Base-by-base conservation (phyloP, 2,329 filamentous ascomycete genomes). In the Orbilia brochopaga region DNA sequence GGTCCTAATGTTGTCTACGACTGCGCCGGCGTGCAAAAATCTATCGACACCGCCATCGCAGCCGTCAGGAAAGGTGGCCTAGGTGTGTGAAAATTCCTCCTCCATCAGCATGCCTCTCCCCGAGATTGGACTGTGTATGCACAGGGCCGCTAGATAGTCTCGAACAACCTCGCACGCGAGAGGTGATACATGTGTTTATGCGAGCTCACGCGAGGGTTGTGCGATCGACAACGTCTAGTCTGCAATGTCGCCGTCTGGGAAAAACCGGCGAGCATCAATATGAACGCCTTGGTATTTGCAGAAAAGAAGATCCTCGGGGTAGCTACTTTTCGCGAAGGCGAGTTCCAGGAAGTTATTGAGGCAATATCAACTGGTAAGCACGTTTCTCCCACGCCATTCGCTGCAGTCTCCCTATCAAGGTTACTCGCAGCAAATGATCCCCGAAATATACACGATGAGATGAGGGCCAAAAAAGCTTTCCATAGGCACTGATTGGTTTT, bases 211-310 rank as follows among this genome's bases (percentile, higher is more conserved):
- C 5, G 50, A 11, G 24, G 52, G 19, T 54, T 8, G 27, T 8
- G 27, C 27, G 8, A 32, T 32, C 27, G 27, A 52, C 8, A 23
- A 57, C 23, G 15, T 10, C 19, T 40, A 70, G 66, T 70, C 32
- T 70, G 66, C 40, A 70, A 70, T 48, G 66, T 70, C 37, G 54
- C 66, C 48, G 59, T 70, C n/a, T 70, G 66, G 66, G 66, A 70
- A 50, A 64, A 64, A 7, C 55, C 60, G 21, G 59, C 66, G 5
- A 70, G 48, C 35, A 64, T 70, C 54, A n/a, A 62, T 23, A 50
- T 70, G 48, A 70, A 70, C 42, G 50, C 54, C 7, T 42, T 70
- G n/a, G 66, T 70, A 10, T 70, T 70, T 37, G 59, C 48, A 11
- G 66, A 70, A 46, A 70, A 70, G 59, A 70, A 64, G 24, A 58